phyloP scores from a whole-genome alignment of 2,329 filamentous ascomycete species.

The Colletotrichum truncatum region DNA sequence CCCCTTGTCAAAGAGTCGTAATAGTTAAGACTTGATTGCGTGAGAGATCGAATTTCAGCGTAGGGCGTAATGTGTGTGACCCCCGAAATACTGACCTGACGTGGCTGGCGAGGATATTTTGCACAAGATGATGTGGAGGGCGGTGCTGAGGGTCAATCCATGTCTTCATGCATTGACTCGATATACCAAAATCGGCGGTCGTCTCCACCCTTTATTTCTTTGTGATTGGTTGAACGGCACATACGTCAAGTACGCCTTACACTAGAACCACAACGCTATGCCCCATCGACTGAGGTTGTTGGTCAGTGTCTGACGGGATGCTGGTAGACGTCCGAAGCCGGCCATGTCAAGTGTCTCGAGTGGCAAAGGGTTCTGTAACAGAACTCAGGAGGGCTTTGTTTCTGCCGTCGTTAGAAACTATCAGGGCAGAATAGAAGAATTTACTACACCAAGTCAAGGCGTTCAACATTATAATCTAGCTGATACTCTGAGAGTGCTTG shows the following conservation, averaged over 20 bases:
- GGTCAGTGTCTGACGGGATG: not conserved
- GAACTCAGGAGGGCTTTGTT: not conserved
- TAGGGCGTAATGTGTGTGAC: not conserved
- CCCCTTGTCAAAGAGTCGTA: not conserved
- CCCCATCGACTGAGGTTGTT: not conserved
- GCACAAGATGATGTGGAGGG: not conserved
- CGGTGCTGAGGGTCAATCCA: constrained; percentile 1
- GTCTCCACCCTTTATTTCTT: not conserved
- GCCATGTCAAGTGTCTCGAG: not conserved
- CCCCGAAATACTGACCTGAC: not conserved
- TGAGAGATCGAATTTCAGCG: not conserved
- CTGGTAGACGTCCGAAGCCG: constrained; percentile 2
- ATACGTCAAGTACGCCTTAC: constrained; percentile 27
- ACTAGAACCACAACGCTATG: not conserved
- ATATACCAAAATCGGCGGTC: not conserved
- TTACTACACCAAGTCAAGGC: no score
- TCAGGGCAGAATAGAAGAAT: no score
- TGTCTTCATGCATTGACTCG: not conserved
- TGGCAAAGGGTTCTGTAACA: not conserved
- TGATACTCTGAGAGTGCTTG: no score
- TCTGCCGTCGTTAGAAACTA: no score
- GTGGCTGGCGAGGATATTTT: not conserved
- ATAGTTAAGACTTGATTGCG: not conserved
- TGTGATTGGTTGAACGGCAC: not conserved
- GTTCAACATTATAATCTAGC: no score